These are phyloP conservation scores for Begonia masoniana DNA, from an alignment of 306 rosid genomes.

Conservation along the genomic window DNA sequence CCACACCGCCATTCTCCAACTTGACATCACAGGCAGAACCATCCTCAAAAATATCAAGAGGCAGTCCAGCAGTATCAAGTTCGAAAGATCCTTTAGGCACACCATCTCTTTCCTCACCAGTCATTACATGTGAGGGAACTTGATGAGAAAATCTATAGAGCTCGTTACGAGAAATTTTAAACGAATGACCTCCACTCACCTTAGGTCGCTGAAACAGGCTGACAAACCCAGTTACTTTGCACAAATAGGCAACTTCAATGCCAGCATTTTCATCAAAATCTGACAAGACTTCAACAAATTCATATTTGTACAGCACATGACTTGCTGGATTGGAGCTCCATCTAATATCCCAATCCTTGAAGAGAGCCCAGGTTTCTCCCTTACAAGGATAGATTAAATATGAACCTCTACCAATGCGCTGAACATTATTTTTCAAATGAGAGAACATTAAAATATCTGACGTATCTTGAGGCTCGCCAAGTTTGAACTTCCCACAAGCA, in stretches of 20 bases:
- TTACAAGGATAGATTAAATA: constrained; percentile 53
- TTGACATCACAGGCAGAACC: constrained; percentile 17
- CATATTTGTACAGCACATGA: constrained; percentile 28
- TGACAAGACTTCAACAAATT: constrained; percentile 61
- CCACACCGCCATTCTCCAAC: constrained; percentile 13
- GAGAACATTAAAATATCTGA: constrained; percentile 40
- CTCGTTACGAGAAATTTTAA: constrained; percentile 42
- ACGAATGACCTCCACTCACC: constrained; percentile 19
- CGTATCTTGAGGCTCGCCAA: constrained; percentile 27
- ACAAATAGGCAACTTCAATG: constrained; percentile 42
- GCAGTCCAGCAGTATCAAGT: constrained; percentile 75
- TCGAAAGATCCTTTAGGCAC: constrained; percentile 80
- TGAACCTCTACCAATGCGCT: constrained; percentile 15
- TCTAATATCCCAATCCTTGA: constrained; percentile 64
- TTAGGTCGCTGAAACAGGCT: constrained; percentile 47
- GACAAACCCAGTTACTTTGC: constrained; percentile 69
- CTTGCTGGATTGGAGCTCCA: constrained; percentile 60
- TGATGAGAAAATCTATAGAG: constrained; percentile 69
- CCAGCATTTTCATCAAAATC: constrained; percentile 46
- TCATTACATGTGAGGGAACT: constrained; percentile 63
- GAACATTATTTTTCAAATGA: constrained; percentile 44
- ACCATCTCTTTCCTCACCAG: constrained; percentile 57
- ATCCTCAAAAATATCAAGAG: constrained; percentile 22
- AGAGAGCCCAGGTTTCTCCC: constrained; percentile 94
- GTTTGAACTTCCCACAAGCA: constrained; percentile 52